phyloP scores from a whole-genome alignment of 768 basidiomycete genomes.

The Hortiboletus campestris region DNA sequence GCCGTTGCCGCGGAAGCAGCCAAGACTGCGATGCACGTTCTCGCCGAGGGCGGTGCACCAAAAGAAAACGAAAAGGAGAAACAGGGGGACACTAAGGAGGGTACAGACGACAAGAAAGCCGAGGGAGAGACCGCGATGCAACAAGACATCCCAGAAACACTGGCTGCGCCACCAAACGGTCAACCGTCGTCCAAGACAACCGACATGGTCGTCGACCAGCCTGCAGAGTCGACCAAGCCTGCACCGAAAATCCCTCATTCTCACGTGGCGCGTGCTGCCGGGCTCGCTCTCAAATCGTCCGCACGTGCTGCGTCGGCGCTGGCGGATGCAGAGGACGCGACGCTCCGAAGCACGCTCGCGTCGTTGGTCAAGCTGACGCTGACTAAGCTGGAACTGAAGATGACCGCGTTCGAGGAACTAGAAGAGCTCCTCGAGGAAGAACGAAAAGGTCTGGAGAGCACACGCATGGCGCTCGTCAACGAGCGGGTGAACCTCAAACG shows the following conservation, averaged over 20 bases:
- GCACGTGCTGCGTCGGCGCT: slow-evolving; percentile 80
- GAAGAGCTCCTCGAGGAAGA: slow-evolving; percentile 93
- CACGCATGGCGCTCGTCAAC: slow-evolving; percentile 72
- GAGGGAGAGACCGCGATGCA: slow-evolving; percentile 39
- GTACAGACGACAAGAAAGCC: slow-evolving; percentile 38
- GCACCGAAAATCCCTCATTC: slow-evolving; percentile 56
- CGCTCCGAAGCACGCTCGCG: slow-evolving; percentile 76
- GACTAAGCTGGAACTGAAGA: slow-evolving; percentile 92
- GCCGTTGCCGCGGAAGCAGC: slow-evolving; percentile 93
- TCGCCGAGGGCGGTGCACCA: slow-evolving; percentile 60
- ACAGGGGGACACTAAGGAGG: slow-evolving; percentile 31
- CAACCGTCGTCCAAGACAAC: slow-evolving; percentile 26
- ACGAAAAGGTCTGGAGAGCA: slow-evolving; percentile 78
- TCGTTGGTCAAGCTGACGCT: slow-evolving; percentile 80
- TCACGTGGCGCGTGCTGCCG: slow-evolving; percentile 77
- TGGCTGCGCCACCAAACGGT: slow-evolving; percentile 7
- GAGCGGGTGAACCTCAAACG: slow-evolving; percentile 74
- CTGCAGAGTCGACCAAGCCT: slow-evolving; percentile 29
- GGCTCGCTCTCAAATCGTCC: slow-evolving; percentile 85
- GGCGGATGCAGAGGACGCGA: slow-evolving; percentile 77
- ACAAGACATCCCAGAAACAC: slow-evolving; percentile 26
- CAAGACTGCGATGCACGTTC: slow-evolving; percentile 80
- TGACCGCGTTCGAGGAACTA: slow-evolving; percentile 90
- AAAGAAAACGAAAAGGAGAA: slow-evolving; percentile 31
- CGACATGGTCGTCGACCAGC: slow-evolving; percentile 50